phyloP scores from a whole-genome alignment of 192 early-diverging fungal genomes.

The Coemansia sp. region DNA sequence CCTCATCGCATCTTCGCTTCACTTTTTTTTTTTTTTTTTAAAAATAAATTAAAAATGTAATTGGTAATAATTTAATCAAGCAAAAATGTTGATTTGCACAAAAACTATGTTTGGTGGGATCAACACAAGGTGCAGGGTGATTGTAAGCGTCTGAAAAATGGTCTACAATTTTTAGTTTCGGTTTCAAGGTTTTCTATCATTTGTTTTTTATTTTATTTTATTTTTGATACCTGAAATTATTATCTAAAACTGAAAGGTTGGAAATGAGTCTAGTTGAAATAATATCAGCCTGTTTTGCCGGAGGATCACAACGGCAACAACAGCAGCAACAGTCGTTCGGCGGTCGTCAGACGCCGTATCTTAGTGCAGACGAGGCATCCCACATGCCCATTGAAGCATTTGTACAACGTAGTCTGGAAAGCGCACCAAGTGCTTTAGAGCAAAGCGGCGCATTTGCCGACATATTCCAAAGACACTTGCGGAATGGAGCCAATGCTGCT shows the following conservation, averaged over 20 bases:
- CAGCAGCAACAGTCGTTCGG: conserved; percentile 3
- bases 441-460: conserved; percentile 36
- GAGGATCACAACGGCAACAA: conserved; percentile 6
- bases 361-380: conserved; percentile 48
- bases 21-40: not conserved
- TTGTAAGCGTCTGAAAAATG: too few species aligned
- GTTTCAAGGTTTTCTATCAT: too few species aligned
- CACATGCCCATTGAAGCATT: conserved; percentile 49
- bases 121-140: too few species aligned
- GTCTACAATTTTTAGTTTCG: too few species aligned
- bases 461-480: conserved; percentile 46
- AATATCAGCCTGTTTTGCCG: conserved; percentile 43
- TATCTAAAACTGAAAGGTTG: too few species aligned
- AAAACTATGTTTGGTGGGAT: too few species aligned
- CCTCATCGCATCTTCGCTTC: not conserved
- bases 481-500: conserved; percentile 17
- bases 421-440: conserved; percentile 42
- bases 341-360: conserved; percentile 39
- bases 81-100: too few species aligned
- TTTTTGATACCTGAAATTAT: too few species aligned
- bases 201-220: too few species aligned
- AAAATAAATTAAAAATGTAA: not conserved
- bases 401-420: conserved; percentile 48
- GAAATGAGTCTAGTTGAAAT: not conserved
- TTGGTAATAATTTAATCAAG: not conserved